phyloP scores from a whole-genome alignment of 306 rosid genomes.

The Vigna trinervia region DNA sequence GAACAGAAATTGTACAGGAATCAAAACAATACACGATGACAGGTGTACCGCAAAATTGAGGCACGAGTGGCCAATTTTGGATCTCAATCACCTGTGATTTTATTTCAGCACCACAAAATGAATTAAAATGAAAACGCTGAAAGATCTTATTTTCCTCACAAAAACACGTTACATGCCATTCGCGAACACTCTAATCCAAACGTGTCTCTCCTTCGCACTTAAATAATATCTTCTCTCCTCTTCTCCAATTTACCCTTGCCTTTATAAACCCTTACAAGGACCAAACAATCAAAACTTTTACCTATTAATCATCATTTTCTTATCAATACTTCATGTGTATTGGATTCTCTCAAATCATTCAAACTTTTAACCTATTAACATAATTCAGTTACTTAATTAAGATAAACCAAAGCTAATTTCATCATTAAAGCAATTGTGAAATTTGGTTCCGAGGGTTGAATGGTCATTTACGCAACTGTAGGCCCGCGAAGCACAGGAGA shows the following conservation, averaged over 20 bases:
- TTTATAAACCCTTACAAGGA: too few relatives aligned
- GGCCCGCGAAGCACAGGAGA: background rate
- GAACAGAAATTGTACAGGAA: too few relatives aligned
- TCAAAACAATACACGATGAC: background rate
- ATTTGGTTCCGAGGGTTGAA: background rate
- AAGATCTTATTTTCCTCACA: background rate
- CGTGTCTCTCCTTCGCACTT: background rate
- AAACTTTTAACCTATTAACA: too few relatives aligned
- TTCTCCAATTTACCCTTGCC: too few relatives aligned
- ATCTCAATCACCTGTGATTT: background rate
- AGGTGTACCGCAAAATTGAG: background rate
- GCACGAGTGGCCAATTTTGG: slow-evolving; percentile 6
- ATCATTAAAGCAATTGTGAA: too few relatives aligned
- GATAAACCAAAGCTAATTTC: too few relatives aligned
- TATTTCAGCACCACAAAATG: background rate
- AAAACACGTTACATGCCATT: background rate
- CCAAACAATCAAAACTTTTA: too few relatives aligned
- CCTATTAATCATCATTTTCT: too few relatives aligned
- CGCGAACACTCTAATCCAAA: background rate
- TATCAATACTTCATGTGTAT: too few relatives aligned
- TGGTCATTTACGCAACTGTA: background rate
- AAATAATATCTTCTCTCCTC: too few relatives aligned
- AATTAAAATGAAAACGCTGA: background rate
- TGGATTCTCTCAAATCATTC: too few relatives aligned
- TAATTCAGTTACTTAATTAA: too few relatives aligned